Base-by-base conservation (phyloP, 169 alveolate genomes). In the Neospora caninum region DNA sequence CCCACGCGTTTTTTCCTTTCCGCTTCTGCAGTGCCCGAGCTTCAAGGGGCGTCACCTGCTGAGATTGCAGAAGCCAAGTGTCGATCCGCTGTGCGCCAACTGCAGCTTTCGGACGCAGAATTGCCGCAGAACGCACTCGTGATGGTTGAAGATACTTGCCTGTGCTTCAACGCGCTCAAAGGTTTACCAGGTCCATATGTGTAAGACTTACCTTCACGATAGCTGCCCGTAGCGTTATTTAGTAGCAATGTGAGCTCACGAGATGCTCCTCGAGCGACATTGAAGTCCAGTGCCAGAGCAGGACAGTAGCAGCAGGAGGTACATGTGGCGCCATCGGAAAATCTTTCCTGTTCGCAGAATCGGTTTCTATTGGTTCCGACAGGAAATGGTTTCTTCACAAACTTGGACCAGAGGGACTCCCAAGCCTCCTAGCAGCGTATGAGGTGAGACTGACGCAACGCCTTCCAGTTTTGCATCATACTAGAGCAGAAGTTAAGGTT, bases 131-230 rank as follows among this genome's bases (percentile, higher is more conserved):
- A 95, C 58, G 94, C 93, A 18, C 98, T 99, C 39, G 98, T 98
- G 43, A 93, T 98, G 54, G 96, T 96, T 27, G 99, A 98, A 93
- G 99, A 98, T 95, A 98, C 99, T 25, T 97, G 98, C 2, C 97
- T 98, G 36, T 98, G 99, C 95, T 98, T 98, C 96, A 97, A 98
- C 93, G 99, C 99, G 9, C 95, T 96, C 42, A 96, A 96, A 43
- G 99, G 99, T 73, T 97, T 98, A 80, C 99, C 99, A 34, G 99
- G 99, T 2, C 99, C 99, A 31, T 98, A 98, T 93, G 97, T 98
- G 98, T 98, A 97, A 91, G 95, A 36, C 20, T 88, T n/a, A 86
- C 83, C 39, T 31, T 13, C 34, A 64, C 78, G 78, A 25, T 18
- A 0, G 18, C 58, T 49, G 18, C 9, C 58, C 27, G 18, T 49